Base-by-base conservation (phyloP, 2,329 filamentous ascomycete species). In the Ophiostoma tasmaniense region DNA sequence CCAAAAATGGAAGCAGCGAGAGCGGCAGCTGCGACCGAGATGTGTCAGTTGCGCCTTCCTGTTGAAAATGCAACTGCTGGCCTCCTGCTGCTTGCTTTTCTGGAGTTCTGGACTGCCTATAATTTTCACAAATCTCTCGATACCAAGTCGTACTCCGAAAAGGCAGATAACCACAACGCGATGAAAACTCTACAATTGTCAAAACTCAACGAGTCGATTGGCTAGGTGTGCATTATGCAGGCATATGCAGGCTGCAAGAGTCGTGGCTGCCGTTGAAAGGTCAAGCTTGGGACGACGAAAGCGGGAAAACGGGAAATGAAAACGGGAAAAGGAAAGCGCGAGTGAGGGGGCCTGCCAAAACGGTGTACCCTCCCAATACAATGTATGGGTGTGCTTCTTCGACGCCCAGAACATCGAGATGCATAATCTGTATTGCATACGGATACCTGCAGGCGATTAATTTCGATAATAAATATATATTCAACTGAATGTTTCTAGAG, bases 201-300 rank as follows among this genome's bases (percentile, higher is more conserved):
- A 6, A 45, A n/a, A 4, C 42, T 35, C 17, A 37, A 20, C 45
- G 20, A 20, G 30, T 52, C 62, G 55, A 74, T 74, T 74, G 73
- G 73, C 28, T 42, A 37, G 64, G 55, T 39, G 61, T 30, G 22
- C 67, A 45, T 68, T 69, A 72, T 74, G 75, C 76, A 73, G 75
- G 73, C 22, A 61, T 61, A 61, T 81, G 80, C 80, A 81, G 67
- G 11, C 35, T 52, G 65, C 62, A 75, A 77, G 71, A 80, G 80
- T 82, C 81, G 81, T 83, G 81, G 81, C 81, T 80, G 76, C 76
- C 77, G 75, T 77, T 80, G 76, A 81, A 79, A 80, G 80, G 80
- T 72, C 61, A 42, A 55, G 76, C 71, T 55, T 35, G 25, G 22
- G 50, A 55, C 50, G n/a, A 55, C 13, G 50, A 55, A 55, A 67